Evolutionary conservation across 2,329 filamentous ascomycete genomes (phyloP).

Genomic region (Magnaporthiopsis rhizophila): DNA sequence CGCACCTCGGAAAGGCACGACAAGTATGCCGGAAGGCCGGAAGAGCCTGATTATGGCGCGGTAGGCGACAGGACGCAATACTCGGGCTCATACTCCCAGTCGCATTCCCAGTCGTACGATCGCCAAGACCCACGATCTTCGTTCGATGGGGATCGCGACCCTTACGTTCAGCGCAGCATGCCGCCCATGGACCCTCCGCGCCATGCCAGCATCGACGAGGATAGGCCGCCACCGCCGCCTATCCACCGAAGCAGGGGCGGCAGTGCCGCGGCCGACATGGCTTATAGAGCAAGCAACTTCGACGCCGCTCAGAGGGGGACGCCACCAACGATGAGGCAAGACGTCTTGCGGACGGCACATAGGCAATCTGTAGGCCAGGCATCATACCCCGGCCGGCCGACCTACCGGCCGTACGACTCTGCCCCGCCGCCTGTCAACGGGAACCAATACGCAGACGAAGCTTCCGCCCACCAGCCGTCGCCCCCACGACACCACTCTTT

Average conservation of each 20-base stretch:
- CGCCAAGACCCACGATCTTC: slow-evolving; percentile 29
- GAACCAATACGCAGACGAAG: slow-evolving; percentile 21
- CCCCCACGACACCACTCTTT: slow-evolving; percentile 42
- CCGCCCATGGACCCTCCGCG: slow-evolving; percentile 1
- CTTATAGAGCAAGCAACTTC: slow-evolving; percentile 28
- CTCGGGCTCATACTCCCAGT: background rate
- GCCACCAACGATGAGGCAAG: slow-evolving; percentile 45
- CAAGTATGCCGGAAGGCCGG: slow-evolving; percentile 24
- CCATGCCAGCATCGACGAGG: slow-evolving; percentile 26
- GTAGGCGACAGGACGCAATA: slow-evolving; percentile 5
- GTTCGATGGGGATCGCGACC: slow-evolving; percentile 20
- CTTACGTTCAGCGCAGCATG: slow-evolving; percentile 1
- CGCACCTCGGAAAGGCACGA: slow-evolving; percentile 29
- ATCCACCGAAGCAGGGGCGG: slow-evolving; percentile 43
- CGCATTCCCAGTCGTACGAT: slow-evolving; percentile 16
- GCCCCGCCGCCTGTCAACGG: slow-evolving; percentile 28
- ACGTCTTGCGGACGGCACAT: slow-evolving; percentile 49
- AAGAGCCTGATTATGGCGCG: slow-evolving; percentile 29
- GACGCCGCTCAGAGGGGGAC: slow-evolving; percentile 35
- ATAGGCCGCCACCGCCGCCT: slow-evolving; percentile 48
- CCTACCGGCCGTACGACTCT: slow-evolving; percentile 43
- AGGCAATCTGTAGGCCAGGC: slow-evolving; percentile 37
- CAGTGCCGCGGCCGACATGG: slow-evolving; percentile 32
- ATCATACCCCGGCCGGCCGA: slow-evolving; percentile 44
- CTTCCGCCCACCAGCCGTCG: slow-evolving; percentile 24